Evolutionary conservation across 495 filamentous ascomycete species (phyloP), one percentile per base, ranked within the genome.

Genomic region (Tuber brumale): DNA sequence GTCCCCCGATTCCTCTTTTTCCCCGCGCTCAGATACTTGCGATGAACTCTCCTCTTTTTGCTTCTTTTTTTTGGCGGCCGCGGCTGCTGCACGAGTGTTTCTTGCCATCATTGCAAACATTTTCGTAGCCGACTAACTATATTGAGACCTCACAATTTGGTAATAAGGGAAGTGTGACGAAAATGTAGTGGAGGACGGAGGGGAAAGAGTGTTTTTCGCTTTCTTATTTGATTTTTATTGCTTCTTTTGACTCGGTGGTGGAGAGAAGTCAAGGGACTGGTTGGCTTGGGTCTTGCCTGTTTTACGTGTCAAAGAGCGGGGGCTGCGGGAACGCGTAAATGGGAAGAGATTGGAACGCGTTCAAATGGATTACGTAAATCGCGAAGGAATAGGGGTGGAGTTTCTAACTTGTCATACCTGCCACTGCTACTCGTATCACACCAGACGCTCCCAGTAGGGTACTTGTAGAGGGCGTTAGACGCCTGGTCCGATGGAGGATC

Each of bases 71-170:
- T 66, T 66, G 5, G 57, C 57, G 27, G 57, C 57, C 12, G 27
- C 57, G 57, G 57, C 57, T 66, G 57, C 46, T 31, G 45, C 35
- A 39, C 39, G 61, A 5, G 46, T 39, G n/a, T 23, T 61, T 74
- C 51, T 41, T 16, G n/a, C 72, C 46, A 74, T 74, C 35, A 12
- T 19, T 41, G 41, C 70, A 72, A 72, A 43, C 41, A 72, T 72
- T 57, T 57, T 46, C 3, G 51, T 31, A 61, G 51, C 51, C 9
- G 51, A 61, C 51, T 61, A 3, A 51, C 46, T 0, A n/a, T 9
- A 23, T 12, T n/a, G 48, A 57, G n/a, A n/a, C 23, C n/a, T n/a
- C 14, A 9, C 4, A 31, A 14, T 61, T 5, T 14, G 23, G 27
- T 18, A 31, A 31, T 31, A 10, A 57, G 8, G 7, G 48, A n/a